Conservation (phyloP, 2,329 filamentous ascomycete species). For the Colletotrichum sp. region DNA sequence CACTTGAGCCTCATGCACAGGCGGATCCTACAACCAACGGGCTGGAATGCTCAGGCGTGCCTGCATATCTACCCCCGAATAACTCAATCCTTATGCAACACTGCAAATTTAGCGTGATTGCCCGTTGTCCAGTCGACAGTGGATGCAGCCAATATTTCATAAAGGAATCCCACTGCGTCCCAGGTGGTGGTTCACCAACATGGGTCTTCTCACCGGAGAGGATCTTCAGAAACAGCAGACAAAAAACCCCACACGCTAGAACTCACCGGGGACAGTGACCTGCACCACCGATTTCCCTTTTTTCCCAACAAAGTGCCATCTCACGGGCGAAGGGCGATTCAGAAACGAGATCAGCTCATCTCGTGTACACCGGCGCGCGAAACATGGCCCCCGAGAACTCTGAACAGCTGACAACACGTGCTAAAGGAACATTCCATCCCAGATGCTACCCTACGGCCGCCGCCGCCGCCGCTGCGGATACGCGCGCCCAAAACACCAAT, state of each 20-base stretch:
- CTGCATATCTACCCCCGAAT: neutral
- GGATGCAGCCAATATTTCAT: neutral
- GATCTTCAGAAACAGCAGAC: constrained; percentile 7
- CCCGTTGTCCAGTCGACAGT: constrained; percentile 14
- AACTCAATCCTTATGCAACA: neutral
- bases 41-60: neutral
- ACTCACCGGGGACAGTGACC: neutral
- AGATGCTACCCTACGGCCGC: neutral
- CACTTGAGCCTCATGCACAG: neutral
- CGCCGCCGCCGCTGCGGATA: neutral
- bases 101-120: too few species aligned
- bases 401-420: neutral
- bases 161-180: neutral
- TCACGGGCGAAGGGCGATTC: neutral
- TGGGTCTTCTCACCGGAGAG: neutral
- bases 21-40: neutral
- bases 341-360: neutral
- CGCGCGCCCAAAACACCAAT: neutral
- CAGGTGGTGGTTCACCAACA: neutral
- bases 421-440: neutral
- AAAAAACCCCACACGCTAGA: constrained; percentile 2
- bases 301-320: neutral
- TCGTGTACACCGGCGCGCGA: neutral
- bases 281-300: neutral
- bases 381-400: neutral